Evolutionary conservation across 176 grass and related monocot genomes (phyloP), one percentile per base, ranked within the genome.

Genomic region (Musa troglodytarum): DNA sequence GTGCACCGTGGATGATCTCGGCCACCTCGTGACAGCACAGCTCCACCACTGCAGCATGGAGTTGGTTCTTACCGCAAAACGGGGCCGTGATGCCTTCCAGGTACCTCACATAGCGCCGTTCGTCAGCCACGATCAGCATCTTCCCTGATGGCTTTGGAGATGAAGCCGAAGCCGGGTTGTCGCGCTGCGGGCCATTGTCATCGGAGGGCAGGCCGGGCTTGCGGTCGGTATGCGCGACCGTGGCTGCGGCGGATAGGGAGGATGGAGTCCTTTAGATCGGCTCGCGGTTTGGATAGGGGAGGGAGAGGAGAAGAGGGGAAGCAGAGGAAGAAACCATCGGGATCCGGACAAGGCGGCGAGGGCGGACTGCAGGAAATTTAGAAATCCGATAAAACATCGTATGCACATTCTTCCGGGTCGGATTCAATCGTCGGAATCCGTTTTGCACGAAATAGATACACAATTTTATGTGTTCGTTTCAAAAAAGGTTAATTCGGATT

Each of bases 1-100:
- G 68, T 96, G 92, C 72, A 96, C 92, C 4, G 92, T 89, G 66
- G 92, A 92, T 96, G 54, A 96, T 96, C 75, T 96, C 87, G 0
- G 92, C 92, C 8, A 16, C 85, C 64, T 96, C 89, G 7, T 92
- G 82, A 0, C 92, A 96, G 23, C 87, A 90, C 63, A 96, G 80
- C 79, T 96, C 92, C 56, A 96, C 92, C 17, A 96, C 89, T 0
- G 92, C 89, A 0, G 92, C 92, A 29, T 96, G 92, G 75, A 96
- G 86, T 82, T 96, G 92, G 76, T 92, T 96, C 2, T 53, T 80
- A 24, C 92, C 92, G 8, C 89, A 89, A 9, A 89, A 79, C 1
- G 92, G 89, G 51, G 92, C 92, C 11, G 92, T 96, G 61, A 87
- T 89, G 1, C 92, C 92, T 82, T 92, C 92, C 72, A 92, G 74